Conservation (phyloP, 2,329 filamentous ascomycete genomes). For the Claviceps sp. region DNA sequence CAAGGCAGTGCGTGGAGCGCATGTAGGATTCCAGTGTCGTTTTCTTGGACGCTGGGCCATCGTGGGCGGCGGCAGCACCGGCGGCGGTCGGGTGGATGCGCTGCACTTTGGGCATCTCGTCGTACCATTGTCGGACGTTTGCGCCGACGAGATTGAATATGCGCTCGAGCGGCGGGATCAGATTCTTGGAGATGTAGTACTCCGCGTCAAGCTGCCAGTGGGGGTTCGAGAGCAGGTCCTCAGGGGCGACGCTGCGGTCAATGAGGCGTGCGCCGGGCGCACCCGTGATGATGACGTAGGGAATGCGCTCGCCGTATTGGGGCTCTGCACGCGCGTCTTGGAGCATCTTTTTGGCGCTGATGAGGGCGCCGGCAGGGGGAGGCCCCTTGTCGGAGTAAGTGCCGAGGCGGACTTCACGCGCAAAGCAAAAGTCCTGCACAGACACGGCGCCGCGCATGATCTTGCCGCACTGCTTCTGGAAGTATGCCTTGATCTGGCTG, state of each 20-base stretch:
- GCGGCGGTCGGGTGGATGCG: conserved; percentile 38
- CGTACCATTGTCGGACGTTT: conserved; percentile 82
- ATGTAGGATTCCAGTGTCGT: conserved; percentile 92
- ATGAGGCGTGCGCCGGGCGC: conserved; percentile 74
- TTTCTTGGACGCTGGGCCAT: conserved; percentile 26
- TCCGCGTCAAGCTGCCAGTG: conserved; percentile 78
- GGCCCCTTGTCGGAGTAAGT: conserved; percentile 67
- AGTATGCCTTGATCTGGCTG: conserved; percentile 77
- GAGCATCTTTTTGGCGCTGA: conserved; percentile 77
- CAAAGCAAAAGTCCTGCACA: conserved; percentile 93
- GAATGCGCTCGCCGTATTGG: conserved; percentile 88
- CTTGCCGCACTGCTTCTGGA: conserved; percentile 79
- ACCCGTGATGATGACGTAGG: conserved; percentile 85
- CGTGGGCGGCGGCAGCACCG: not conserved
- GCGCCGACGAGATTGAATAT: conserved; percentile 95
- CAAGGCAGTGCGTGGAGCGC: conserved; percentile 62
- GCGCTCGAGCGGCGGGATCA: conserved; percentile 87
- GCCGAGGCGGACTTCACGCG: conserved; percentile 79
- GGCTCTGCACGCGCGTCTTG: conserved; percentile 77
- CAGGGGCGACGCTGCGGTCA: conserved; percentile 81
- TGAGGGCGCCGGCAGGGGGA: conserved; percentile 74
- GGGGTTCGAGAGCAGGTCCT: conserved; percentile 63
- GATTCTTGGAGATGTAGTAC: conserved; percentile 93
- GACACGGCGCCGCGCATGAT: conserved; percentile 83
- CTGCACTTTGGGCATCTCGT: conserved; percentile 89